Evolutionary conservation across 202 grass and related monocot species (phyloP).

Genomic region (Cymbopogon flexuosus): DNA sequence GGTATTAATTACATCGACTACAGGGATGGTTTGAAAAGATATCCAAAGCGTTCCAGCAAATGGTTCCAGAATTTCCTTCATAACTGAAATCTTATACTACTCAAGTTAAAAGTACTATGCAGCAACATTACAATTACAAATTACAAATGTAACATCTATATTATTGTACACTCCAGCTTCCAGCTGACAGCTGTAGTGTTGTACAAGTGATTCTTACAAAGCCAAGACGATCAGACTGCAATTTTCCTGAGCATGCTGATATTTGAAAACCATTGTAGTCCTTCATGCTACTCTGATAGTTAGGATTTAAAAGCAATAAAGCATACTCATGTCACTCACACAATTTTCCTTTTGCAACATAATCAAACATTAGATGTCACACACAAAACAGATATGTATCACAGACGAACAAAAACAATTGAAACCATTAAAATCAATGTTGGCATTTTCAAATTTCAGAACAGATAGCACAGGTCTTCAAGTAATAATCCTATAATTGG

Average conservation of each 20-base stretch:
- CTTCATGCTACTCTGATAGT: background rate
- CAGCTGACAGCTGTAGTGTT: background rate
- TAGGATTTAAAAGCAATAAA: background rate
- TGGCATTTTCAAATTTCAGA: background rate
- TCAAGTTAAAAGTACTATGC: background rate
- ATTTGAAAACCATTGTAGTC: background rate
- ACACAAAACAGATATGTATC: background rate
- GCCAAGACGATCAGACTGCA: background rate
- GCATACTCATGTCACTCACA: background rate
- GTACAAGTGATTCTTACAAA: background rate
- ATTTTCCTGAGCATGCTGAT: background rate
- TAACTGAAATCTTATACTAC: slow-evolving; percentile 3
- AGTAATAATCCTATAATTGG: background rate
- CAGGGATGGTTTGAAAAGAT: slow-evolving; percentile 74
- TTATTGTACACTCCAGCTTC: background rate
- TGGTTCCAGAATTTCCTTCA: slow-evolving; percentile 68
- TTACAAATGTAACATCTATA: background rate
- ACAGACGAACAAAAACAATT: background rate
- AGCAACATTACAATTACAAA: background rate
- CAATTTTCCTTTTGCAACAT: background rate
- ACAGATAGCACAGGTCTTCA: background rate
- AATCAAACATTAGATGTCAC: slow-evolving; percentile 13
- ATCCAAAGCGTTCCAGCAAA: slow-evolving; percentile 52
- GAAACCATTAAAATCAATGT: background rate
- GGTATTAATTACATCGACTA: slow-evolving; percentile 66